These are phyloP conservation scores for Fusarium succisae DNA, from an alignment of 2,329 filamentous ascomycete species.

Conservation along the genomic window DNA sequence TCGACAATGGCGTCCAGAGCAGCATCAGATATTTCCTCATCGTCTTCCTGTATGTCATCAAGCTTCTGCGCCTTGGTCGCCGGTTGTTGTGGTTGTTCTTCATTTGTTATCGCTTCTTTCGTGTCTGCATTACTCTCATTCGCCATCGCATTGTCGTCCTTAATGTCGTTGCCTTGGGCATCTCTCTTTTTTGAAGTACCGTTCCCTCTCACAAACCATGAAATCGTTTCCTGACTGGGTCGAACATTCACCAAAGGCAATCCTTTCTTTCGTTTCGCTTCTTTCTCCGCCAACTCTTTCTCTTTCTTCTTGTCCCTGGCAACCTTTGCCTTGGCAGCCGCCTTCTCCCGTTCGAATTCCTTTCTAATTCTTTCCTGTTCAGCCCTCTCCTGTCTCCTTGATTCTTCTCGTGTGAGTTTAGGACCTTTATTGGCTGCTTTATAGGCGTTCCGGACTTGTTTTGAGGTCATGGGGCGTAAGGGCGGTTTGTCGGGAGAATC, in stretches of 20 bases:
- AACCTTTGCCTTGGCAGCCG: constrained; percentile 57
- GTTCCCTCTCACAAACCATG: constrained; percentile 59
- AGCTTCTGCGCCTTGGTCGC: constrained; percentile 9
- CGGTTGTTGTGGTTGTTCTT: neutral
- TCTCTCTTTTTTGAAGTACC: constrained; percentile 46
- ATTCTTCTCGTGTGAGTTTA: constrained; percentile 54
- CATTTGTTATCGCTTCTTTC: neutral
- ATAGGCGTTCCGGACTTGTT: constrained; percentile 53
- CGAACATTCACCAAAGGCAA: constrained; percentile 63
- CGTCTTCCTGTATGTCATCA: constrained; percentile 17
- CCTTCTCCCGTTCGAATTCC: constrained; percentile 61
- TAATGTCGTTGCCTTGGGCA: constrained; percentile 28
- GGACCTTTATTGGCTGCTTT: constrained; percentile 47
- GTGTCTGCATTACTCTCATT: neutral
- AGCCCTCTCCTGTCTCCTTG: constrained; percentile 50
- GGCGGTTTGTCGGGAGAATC: constrained; percentile 30
- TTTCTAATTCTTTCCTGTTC: constrained; percentile 66
- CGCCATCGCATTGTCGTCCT: neutral
- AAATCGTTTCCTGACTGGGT: constrained; percentile 67
- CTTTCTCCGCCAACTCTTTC: constrained; percentile 59
- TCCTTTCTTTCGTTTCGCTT: constrained; percentile 61
- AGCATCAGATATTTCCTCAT: constrained; percentile 10
- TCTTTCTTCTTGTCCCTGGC: constrained; percentile 65
- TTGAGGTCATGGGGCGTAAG: constrained; percentile 53
- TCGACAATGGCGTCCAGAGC: neutral